Base-by-base conservation (phyloP, 352 stramenopile species). In the Aphanomyces euteiches region DNA sequence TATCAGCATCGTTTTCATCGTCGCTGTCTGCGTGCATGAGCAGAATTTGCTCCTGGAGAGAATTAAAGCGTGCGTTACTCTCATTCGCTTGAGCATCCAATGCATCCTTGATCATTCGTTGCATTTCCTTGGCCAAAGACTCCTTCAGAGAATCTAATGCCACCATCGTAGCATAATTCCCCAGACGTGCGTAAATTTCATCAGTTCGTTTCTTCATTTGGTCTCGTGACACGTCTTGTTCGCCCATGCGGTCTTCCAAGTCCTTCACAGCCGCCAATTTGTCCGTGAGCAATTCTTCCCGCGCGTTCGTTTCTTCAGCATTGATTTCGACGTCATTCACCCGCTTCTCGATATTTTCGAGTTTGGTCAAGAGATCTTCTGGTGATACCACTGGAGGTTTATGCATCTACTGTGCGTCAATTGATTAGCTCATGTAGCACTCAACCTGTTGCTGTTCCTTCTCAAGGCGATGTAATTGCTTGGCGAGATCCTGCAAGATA, bases 401-500 rank as follows among this genome's bases (percentile, higher is more conserved):
- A 28, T 28, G 28, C 28, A 28, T 28, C 28, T 28, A 28, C 28
- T 28, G 28, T 28, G 28, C 28, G 28, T 28, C 28, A 28, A 28
- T 28, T 28, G 28, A 28, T 28, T 28, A 28, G 28, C 28, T 28
- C 28, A 28, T 28, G 2, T 28, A 2, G 28, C 28, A 50, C 43
- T 12, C n/a, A 38, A 70, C 64, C 64, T 70, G 38, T 5, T 70
- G 47, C 34, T 70, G 64, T 17, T 7, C 36, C 2, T 58, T 19
- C 10, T 64, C 34, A 7, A 70, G n/a, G 34, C 56, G 56, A 19
- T 63, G 19, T 12, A 70, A 38, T 15, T 28, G n/a, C 19, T 63
- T 56, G n/a, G 64, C 37, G 7, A 70, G 47, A 13, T 70, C 64
- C 36, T 70, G 43, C 47, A 70, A 47, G 28, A 70, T 34, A 48